Evolutionary conservation across 495 filamentous ascomycete species (phyloP), one percentile per base, ranked within the genome.

Genomic region (Talaromyces liani): DNA sequence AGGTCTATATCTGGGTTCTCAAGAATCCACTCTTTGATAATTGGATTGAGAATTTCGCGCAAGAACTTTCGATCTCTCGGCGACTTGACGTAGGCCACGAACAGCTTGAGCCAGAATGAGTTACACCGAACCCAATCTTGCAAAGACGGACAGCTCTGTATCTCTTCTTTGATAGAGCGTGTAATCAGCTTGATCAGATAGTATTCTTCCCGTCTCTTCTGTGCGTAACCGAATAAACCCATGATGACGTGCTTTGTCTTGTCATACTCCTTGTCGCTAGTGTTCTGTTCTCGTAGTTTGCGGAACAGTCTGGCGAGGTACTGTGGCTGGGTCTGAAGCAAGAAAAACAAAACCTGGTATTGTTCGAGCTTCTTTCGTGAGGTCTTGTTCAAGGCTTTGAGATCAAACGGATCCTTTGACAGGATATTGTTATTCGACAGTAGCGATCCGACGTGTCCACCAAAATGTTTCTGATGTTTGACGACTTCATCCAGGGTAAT

Each of bases 401-500:
- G 85, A 69, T 98, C 94, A 71, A 96, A 96, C 7, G 94, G 92
- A 69, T 97, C 94, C 61, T 87, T 88, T 24, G 91, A 96, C 9
- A 90, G 85, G 45, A 96, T 93, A 54, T 92, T 86, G 12, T 84
- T 91, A 72, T 94, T 97, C 60, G 89, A 88, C 39, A 98, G 80
- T 12, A 98, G 80, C 67, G 84, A 92, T 64, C 91, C 91, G 56
- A 92, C 88, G 67, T 95, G 89, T 1, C 94, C 95, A 61, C 94
- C 95, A 69, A 95, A 97, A 71, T 94, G 94, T 76, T 89, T 93
- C 73, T 98, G 95, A 71, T 98, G 95, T 70, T 89, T 93, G 54
- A 98, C 89, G 53, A 99, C 93, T 80, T 99, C 94, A 71, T 99
- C 94, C 1, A 98, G 82, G 0, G 95, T 98, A 71, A 99, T 99